Percentiles rank a stretch among this genome's conserved stretches.
Evolutionary conservation across 345 rosid species (phyloP).

Genomic region (Geranium brycei): DNA sequence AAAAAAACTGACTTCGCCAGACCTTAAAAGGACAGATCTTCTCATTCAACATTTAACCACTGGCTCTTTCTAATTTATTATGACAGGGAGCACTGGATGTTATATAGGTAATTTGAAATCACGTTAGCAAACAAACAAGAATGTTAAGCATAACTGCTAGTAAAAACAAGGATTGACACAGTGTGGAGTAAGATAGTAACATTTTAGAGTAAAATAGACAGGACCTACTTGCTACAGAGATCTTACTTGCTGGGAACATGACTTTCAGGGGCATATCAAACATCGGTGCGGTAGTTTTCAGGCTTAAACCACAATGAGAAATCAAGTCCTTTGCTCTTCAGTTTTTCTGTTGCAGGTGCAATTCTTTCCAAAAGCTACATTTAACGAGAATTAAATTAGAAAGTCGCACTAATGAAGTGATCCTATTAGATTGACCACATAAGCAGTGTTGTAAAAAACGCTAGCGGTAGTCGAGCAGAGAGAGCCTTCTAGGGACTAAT

Average conservation of each 20-base stretch:
- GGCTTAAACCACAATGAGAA: conserved; percentile 89
- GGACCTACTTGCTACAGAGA: conserved; percentile 15
- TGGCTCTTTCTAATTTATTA: too few species aligned
- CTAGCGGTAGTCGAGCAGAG: too few species aligned
- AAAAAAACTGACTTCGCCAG: too few species aligned
- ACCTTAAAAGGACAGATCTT: too few species aligned
- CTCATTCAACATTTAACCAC: too few species aligned
- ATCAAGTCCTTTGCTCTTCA: conserved; percentile 69
- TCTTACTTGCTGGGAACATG: not conserved
- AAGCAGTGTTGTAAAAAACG: too few species aligned
- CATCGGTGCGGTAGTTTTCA: conserved; percentile 50
- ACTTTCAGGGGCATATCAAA: conserved; percentile 21
- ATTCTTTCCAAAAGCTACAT: conserved; percentile 72
- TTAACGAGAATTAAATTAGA: not conserved
- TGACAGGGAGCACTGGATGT: too few species aligned
- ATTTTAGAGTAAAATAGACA: not conserved
- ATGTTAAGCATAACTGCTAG: not conserved
- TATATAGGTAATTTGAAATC: not conserved
- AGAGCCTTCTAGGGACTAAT: too few species aligned
- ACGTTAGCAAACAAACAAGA: not conserved
- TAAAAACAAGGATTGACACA: not conserved
- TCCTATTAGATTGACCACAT: too few species aligned
- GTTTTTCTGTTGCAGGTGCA: conserved; percentile 63
- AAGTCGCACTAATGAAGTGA: too few species aligned
- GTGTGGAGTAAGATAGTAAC: not conserved